phyloP scores from a whole-genome alignment of 2,329 filamentous ascomycete species.

The Delphinella strobiligena region DNA sequence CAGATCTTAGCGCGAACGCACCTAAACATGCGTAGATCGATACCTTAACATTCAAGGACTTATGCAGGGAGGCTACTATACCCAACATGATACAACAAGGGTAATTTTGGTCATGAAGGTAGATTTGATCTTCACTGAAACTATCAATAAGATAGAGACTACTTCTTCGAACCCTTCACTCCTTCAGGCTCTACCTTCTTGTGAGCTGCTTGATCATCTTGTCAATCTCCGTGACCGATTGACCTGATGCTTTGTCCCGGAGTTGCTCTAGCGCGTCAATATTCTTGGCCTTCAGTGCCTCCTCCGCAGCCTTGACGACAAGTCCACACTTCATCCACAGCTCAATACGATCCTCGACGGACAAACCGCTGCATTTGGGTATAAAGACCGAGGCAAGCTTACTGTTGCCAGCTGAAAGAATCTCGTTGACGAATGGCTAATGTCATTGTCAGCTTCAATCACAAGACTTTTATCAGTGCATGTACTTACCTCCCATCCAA shows the following conservation, averaged over 20 bases:
- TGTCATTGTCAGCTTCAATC: neutral
- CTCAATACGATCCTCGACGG: slow-evolving; percentile 57
- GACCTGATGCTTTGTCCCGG: slow-evolving; percentile 59
- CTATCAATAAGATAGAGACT: too few relatives aligned
- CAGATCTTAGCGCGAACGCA: neutral
- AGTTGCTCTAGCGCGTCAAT: slow-evolving; percentile 61
- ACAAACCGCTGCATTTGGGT: slow-evolving; percentile 67
- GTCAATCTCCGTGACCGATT: slow-evolving; percentile 69
- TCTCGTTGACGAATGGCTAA: slow-evolving; percentile 83
- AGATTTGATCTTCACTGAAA: too few relatives aligned
- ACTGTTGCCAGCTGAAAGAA: slow-evolving; percentile 78
- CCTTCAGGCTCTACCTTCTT: slow-evolving; percentile 8
- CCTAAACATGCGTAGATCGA: too few relatives aligned
- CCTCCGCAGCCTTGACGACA: slow-evolving; percentile 78
- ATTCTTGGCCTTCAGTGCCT: slow-evolving; percentile 75
- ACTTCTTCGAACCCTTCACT: too few relatives aligned
- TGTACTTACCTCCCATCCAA: slow-evolving; percentile 78
- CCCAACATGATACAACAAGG: too few relatives aligned
- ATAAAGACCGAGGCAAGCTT: slow-evolving; percentile 75
- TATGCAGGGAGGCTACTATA: too few relatives aligned
- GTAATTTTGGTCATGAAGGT: too few relatives aligned
- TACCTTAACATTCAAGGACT: too few relatives aligned
- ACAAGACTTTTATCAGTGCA: slow-evolving; percentile 8
- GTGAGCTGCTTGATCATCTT: slow-evolving; percentile 48
- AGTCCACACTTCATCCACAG: slow-evolving; percentile 98